Evolutionary conservation across 768 basidiomycete genomes (phyloP).

Genomic region (Kwoniella sp.): DNA sequence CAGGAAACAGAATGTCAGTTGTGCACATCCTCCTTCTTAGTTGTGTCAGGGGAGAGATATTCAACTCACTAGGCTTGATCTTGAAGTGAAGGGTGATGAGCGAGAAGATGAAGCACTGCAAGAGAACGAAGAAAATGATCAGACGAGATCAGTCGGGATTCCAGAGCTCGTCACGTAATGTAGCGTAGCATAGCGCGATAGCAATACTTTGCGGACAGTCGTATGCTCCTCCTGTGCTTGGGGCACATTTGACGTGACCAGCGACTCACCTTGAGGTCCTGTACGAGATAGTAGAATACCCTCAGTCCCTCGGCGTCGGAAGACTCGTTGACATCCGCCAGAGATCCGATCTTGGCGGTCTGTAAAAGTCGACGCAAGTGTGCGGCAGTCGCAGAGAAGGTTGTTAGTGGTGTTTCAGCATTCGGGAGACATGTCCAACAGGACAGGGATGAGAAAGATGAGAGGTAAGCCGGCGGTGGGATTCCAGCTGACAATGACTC

Average conservation of each 20-base stretch:
- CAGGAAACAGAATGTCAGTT: slow-evolving; percentile 3
- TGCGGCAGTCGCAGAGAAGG: background rate
- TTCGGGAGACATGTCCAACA: background rate
- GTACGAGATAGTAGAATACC: slow-evolving; percentile 97
- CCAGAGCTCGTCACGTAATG: no score
- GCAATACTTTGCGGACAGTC: no score
- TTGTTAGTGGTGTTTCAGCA: slow-evolving; percentile 22
- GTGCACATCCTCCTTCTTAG: background rate
- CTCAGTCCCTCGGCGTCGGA: slow-evolving; percentile 96
- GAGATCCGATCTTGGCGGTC: slow-evolving; percentile 97
- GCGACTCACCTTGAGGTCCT: slow-evolving; percentile 89
- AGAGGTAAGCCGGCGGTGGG: background rate
- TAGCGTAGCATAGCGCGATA: no score
- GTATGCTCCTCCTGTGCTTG: background rate
- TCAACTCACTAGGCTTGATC: slow-evolving; percentile 80
- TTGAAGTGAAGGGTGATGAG: slow-evolving; percentile 99
- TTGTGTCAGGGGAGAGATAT: background rate
- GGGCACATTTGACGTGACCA: no score
- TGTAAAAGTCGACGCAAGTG: slow-evolving; percentile 51
- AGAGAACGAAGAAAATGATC: background rate
- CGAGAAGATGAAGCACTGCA: slow-evolving; percentile 93
- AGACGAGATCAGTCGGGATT: no score
- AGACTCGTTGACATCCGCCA: slow-evolving; percentile 95
- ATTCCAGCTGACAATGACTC: no score
- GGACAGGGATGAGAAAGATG: slow-evolving; percentile 1